Conservation (phyloP, 1,284 basidiomycete species). For the Pseudozyma tsukubaensis region DNA sequence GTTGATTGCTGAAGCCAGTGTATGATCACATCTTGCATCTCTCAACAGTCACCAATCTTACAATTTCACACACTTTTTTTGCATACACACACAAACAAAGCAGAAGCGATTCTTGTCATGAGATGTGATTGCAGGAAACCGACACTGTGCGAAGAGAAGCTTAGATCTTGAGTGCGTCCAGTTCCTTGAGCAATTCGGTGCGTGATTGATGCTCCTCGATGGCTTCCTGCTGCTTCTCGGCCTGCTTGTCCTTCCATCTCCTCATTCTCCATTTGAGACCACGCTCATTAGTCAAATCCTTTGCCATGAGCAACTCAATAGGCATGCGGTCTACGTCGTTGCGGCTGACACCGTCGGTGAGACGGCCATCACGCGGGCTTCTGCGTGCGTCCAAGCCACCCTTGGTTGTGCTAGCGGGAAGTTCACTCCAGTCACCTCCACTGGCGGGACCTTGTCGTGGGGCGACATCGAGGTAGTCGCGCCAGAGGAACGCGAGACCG, state of each 20-base stretch:
- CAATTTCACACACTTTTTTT: neutral
- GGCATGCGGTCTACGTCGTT: slow-evolving; percentile 65
- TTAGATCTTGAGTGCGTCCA: slow-evolving; percentile 54
- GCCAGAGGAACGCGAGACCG: slow-evolving; percentile 60
- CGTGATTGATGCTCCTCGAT: slow-evolving; percentile 16
- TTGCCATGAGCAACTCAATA: slow-evolving; percentile 65
- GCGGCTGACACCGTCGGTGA: slow-evolving; percentile 34
- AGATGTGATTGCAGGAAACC: slow-evolving; percentile 17
- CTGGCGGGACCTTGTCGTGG: slow-evolving; percentile 61
- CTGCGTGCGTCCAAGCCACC: slow-evolving; percentile 32
- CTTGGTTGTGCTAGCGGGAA: slow-evolving; percentile 16
- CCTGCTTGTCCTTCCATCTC: slow-evolving; percentile 53
- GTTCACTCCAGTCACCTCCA: slow-evolving; percentile 57
- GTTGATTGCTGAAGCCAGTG: slow-evolving; percentile 22
- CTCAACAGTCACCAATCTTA: neutral
- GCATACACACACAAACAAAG: neutral
- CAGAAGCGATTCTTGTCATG: neutral
- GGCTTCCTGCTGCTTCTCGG: slow-evolving; percentile 25
- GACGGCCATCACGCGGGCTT: slow-evolving; percentile 37
- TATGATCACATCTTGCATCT: slow-evolving; percentile 3
- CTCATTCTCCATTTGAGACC: slow-evolving; percentile 65
- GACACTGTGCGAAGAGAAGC: neutral
- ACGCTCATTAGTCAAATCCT: slow-evolving; percentile 60
- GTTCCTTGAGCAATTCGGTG: slow-evolving; percentile 54
- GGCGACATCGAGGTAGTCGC: slow-evolving; percentile 64